Base-by-base conservation (phyloP, 345 rosid species). In the Camelina sativa region DNA sequence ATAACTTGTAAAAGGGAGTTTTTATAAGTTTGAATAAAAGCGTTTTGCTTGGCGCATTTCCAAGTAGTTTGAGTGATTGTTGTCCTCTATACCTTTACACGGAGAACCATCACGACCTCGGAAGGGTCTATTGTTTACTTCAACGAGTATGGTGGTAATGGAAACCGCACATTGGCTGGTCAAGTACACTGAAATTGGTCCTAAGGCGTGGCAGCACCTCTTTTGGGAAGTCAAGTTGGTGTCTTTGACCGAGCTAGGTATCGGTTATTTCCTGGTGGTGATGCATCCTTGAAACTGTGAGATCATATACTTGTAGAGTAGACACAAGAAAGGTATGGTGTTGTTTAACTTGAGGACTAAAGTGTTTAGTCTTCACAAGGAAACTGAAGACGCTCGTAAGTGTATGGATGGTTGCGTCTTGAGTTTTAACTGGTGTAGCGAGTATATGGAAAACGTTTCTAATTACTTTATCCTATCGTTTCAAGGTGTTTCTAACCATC, bases 261-360 rank as follows among this genome's bases (percentile, higher is more conserved):
- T 10, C 2, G 0, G 11, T 59, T 59, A 67, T 41, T 59, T 59
- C 35, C 73, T 62, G 0, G 47, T 59, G 61, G 79, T 67, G 16
- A 54, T 54, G 35, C 59, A 54, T 54, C 59, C 59, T 54, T 53
- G 23, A 32, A 53, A 53, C 16, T 53, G 9, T 2, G 67, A 75
- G 25, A 60, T 75, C 30, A 67, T 75, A 6, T 75, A 75, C 79
- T 40, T 59, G 46, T 75, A 67, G 79, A 59, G 60, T 12, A 19
- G 9, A 10, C 4, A 4, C 0, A 20, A 4, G 43, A 59, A 48
- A 4, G n/a, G 52, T 17, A 4, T 74, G 16, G 3, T 74, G 22
- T 58, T 58, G 43, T 58, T 35, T 74, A 67, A 74, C 73, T 48
- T 74, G 78, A 11, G 67, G 16, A 48, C 78, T 2, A 67, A 53